A percentile compares a stretch with the other conserved stretches of the same genome.
These are phyloP conservation scores for Fusarium staphyleae DNA, from an alignment of 2,329 filamentous ascomycete genomes.

Conservation along the genomic window DNA sequence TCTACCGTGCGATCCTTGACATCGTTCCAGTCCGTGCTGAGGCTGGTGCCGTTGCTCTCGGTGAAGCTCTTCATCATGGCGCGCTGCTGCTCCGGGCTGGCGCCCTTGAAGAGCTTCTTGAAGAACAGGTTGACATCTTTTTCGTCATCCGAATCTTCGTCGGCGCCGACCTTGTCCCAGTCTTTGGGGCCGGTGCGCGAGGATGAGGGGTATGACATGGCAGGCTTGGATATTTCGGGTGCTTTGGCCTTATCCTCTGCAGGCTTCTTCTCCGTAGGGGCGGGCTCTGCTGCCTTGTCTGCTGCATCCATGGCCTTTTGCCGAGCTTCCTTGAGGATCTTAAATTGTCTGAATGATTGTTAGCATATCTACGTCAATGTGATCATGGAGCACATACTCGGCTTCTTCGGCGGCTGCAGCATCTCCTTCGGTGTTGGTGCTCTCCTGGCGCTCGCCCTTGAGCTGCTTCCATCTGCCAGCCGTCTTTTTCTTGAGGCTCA, in stretches of 20 bases:
- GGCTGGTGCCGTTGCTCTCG: conserved; percentile 90
- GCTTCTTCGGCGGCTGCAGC: conserved; percentile 10
- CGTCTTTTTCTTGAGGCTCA: conserved; percentile 72
- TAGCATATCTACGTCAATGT: background rate
- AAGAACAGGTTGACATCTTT: conserved; percentile 83
- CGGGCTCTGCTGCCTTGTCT: background rate
- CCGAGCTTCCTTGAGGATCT: conserved; percentile 29
- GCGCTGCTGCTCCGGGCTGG: conserved; percentile 79
- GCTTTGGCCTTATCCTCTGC: conserved; percentile 19
- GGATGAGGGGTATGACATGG: conserved; percentile 82
- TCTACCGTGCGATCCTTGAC: conserved; percentile 77
- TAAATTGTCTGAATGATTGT: conserved; percentile 24
- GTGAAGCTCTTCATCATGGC: conserved; percentile 98
- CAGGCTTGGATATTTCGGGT: conserved; percentile 17
- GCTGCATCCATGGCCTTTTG: conserved; percentile 34
- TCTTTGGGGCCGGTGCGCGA: conserved; percentile 84
- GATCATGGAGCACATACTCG: conserved; percentile 28
- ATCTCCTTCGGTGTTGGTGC: background rate
- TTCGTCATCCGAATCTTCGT: conserved; percentile 63
- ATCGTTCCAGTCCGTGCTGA: conserved; percentile 92
- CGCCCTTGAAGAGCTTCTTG: conserved; percentile 82
- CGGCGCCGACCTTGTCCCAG: conserved; percentile 79
- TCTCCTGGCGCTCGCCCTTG: conserved; percentile 23
- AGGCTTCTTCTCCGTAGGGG: conserved; percentile 2
- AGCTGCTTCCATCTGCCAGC: conserved; percentile 71